Base-by-base conservation (phyloP, 202 grass and related monocot genomes). In the Alloteropsis angusta region DNA sequence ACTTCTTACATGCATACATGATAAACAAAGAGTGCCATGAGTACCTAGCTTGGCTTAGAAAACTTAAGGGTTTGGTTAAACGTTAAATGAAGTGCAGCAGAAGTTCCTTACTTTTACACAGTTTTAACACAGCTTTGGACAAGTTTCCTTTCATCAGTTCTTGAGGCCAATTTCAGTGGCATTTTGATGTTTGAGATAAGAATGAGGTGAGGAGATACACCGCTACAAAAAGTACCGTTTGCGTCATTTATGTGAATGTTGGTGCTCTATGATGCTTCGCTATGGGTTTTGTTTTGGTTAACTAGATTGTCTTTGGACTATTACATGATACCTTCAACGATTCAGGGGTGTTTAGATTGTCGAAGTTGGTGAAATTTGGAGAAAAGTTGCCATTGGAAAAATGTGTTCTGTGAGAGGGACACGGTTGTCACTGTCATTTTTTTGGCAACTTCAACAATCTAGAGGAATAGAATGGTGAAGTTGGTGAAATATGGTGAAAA, bases 11-110 rank as follows among this genome's bases (percentile, higher is more conserved):
- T 34, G 86, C 86, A 0, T 84, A 88, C 64, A 84, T 88, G 86
- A 88, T 88, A 80, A 88, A 80, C 13, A 80, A 88, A 18, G 81
- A 84, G 22, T 84, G 86, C 56, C 55, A 71, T 49, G 86, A 88
- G 54, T 88, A 88, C n/a, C 56, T 88, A 8, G 54, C 76, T 41
- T 88, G 86, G 86, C 48, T 88, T 54, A 84, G 76, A 70, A 84
- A 76, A 70, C 44, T 88, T 48, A 84, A 88, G 65, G 57, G 55
- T 16, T 25, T 76, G 70, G 46, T 84, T 41, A 76, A 57, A 76
- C 30, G 12, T 58, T 88, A 69, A 83, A 52, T 60, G 26, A 55
- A 54, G 36, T 39, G 16, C 48, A 18, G 49, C 18, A 62, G 15
- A 42, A 13, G 43, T 11, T 49, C 28, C 1, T 39, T 66, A 14